phyloP scores from a whole-genome alignment of 495 filamentous ascomycete genomes.

The Penicillium angulare region DNA sequence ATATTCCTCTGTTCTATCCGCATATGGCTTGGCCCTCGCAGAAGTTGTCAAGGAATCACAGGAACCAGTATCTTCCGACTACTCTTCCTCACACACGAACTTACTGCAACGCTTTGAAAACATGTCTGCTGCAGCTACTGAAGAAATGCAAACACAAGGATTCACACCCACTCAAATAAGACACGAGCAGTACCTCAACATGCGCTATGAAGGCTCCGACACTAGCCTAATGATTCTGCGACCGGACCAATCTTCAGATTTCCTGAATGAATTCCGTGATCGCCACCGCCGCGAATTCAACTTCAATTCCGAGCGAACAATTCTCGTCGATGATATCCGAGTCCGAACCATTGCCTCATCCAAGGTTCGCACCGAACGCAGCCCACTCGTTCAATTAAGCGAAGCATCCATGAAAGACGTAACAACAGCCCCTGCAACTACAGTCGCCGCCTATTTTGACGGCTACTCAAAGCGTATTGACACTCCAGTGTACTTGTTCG shows the following conservation, averaged over 20 bases:
- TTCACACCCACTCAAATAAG: constrained; percentile 41
- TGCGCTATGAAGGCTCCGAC: constrained; percentile 54
- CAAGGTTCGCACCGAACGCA: constrained; percentile 40
- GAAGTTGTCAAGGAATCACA: constrained; percentile 54
- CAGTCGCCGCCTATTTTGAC: constrained; percentile 48
- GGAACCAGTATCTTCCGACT: constrained; percentile 44
- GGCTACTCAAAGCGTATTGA: constrained; percentile 68
- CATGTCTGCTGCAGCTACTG: constrained; percentile 31
- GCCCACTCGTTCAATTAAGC: constrained; percentile 38
- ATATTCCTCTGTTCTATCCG: constrained; percentile 51
- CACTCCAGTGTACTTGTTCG: constrained; percentile 82
- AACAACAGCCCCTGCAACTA: constrained; percentile 23
- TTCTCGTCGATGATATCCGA: constrained; percentile 54
- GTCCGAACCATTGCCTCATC: constrained; percentile 47
- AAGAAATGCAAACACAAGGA: constrained; percentile 39
- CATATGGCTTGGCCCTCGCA: constrained; percentile 53
- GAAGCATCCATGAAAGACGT: constrained; percentile 33
- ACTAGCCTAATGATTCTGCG: constrained; percentile 53
- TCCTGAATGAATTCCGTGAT: constrained; percentile 42
- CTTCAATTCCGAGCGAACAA: constrained; percentile 48
- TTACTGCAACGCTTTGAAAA: constrained; percentile 35
- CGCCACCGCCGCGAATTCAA: constrained; percentile 52
- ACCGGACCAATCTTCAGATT: constrained; percentile 39
- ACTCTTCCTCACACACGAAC: constrained; percentile 29
- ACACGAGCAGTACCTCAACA: constrained; percentile 52